Percentiles rank a stretch among this genome's conserved stretches.
Evolutionary conservation across 2,329 filamentous ascomycete genomes (phyloP).

Genomic region (Decorospora gaudefroyi): DNA sequence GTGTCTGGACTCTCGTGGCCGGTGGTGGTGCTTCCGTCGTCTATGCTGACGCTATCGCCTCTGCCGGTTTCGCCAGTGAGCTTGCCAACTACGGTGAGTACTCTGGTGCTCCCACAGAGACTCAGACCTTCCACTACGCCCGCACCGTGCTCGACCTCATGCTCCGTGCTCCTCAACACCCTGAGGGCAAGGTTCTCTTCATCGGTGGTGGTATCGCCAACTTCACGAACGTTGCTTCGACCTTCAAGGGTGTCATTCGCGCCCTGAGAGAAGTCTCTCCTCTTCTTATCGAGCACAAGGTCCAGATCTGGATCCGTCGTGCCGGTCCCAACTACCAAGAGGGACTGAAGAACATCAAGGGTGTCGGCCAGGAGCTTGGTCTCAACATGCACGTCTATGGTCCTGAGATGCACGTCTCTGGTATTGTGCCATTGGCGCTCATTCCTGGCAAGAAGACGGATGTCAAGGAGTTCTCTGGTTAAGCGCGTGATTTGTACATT

Average conservation of each 20-base stretch:
- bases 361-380: constrained; percentile 88
- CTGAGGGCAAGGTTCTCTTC: constrained; percentile 97
- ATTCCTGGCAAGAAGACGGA: constrained; percentile 62
- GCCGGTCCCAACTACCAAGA: constrained; percentile 99
- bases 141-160: constrained; percentile 96
- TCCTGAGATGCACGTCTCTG: constrained; percentile 85
- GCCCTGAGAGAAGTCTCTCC: constrained; percentile 88
- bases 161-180: constrained; percentile 82
- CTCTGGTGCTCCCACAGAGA: constrained; percentile 97
- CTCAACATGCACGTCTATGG: constrained; percentile 92
- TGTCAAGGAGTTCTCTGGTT: constrained; percentile 65
- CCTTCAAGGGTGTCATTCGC: constrained; percentile 99
- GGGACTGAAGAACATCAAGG: constrained; percentile 99
- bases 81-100: constrained; percentile 99
- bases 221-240: constrained; percentile 99
- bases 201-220: constrained; percentile 99
- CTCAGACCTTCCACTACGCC: constrained; percentile 98
- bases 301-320: constrained; percentile 92
- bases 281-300: constrained; percentile 90
- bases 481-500: constrained; percentile 43
- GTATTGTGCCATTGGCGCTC: constrained; percentile 92
- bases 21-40: constrained; percentile 99
- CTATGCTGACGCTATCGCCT: constrained; percentile 98
- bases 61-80: constrained; percentile 90
- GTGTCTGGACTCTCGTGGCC: constrained; percentile 97